Base-by-base conservation (phyloP, 176 grass and related monocot species). In the Cocos nucifera region DNA sequence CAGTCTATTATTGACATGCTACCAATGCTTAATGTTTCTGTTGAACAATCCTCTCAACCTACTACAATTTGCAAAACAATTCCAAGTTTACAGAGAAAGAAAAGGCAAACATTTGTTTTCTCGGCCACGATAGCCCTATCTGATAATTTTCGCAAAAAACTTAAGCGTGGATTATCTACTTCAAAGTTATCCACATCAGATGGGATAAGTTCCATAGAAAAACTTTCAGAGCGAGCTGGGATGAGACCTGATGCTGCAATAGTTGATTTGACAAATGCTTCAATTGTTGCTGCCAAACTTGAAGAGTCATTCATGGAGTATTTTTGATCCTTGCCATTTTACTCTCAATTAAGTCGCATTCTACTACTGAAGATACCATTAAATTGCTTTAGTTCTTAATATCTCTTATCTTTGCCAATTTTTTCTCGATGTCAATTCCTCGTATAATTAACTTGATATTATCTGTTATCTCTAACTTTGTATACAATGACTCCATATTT, bases 271-370 rank as follows among this genome's bases (percentile, higher is more conserved):
- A 95, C 90, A 51, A 95, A 84, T 74, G 77, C 82, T 78, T 75
- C 77, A 4, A 89, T 95, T 26, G 19, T 95, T 63, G 86, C 90
- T 51, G 68, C 83, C 73, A 95, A 95, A 70, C 90, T 89, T 77
- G 83, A 89, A 79, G 86, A 95, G 75, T 89, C 80, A 58, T 95
- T 95, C 73, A 86, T 95, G 1, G 83, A 89, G 90, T 95, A 95
- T 77, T 66, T 23, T 22, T 66, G 76, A n/a, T 67, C 27, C 1
- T 53, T 19, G 17, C 15, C n/a, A 50, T 30, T 58, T 44, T 44
- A 44, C 9, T 44, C 35, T 44, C 10, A 44, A 44, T 44, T 2
- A 44, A 44, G 35, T 44, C 9, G 14, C 8, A 44, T 14, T 44
- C 35, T 44, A 44, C 35, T 44, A 8, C 9, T 44, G 6, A 44